Evolutionary conservation across 2,329 filamentous ascomycete genomes (phyloP).

Genomic region (Aspergillus eucalypticola): DNA sequence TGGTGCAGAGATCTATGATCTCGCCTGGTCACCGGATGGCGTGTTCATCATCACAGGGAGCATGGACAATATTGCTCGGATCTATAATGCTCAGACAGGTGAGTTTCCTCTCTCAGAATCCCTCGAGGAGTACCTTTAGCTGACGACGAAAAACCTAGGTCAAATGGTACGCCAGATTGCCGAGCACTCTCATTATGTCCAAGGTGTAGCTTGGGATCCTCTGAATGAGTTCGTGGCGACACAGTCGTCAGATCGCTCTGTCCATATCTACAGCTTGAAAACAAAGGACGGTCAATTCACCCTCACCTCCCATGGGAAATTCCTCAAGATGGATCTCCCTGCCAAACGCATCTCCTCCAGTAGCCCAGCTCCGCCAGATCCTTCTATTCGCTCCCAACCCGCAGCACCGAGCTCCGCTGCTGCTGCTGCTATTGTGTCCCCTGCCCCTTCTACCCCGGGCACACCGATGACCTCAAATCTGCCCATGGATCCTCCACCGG

Average conservation of each 20-base stretch:
- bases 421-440: slow-evolving; percentile 70
- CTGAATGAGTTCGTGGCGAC: slow-evolving; percentile 97
- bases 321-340: slow-evolving; percentile 92
- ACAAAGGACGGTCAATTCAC: slow-evolving; percentile 96
- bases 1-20: slow-evolving; percentile 94
- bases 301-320: slow-evolving; percentile 72
- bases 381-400: slow-evolving; percentile 44
- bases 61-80: slow-evolving; percentile 97
- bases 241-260: slow-evolving; percentile 95
- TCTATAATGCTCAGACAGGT: slow-evolving; percentile 94
- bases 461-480: slow-evolving; percentile 86
- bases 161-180: slow-evolving; percentile 86
- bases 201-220: slow-evolving; percentile 97
- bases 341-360: slow-evolving; percentile 84
- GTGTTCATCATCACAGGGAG: slow-evolving; percentile 96
- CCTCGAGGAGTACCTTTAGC: slow-evolving; percentile 1
- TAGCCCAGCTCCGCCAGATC: slow-evolving; percentile 87
- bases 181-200: slow-evolving; percentile 96
- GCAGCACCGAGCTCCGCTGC: slow-evolving; percentile 45
- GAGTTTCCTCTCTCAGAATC: slow-evolving; percentile 29
- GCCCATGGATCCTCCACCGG: slow-evolving; percentile 93
- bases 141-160: slow-evolving; percentile 43
- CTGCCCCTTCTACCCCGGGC: slow-evolving; percentile 85
- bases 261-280: slow-evolving; percentile 94
- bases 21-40: slow-evolving; percentile 98